Base-by-base conservation (phyloP, 805 yeast genomes). In the Candida glaebosa region DNA sequence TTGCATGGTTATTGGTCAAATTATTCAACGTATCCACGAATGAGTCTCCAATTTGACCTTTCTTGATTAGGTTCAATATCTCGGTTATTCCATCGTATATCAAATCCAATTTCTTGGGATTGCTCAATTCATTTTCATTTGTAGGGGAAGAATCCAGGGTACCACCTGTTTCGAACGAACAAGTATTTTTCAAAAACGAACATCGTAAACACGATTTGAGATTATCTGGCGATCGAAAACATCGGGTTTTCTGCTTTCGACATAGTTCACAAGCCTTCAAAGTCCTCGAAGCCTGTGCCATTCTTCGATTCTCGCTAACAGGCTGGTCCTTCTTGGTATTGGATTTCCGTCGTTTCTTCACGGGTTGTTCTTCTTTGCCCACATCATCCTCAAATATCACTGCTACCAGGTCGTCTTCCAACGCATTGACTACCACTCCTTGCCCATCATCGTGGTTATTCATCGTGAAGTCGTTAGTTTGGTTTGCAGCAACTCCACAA, bases 221-320 rank as follows among this genome's bases (percentile, higher is more conserved):
- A 14, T 71, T 65, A 18, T 61, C 68, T 1, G 75, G 67, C 9
- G 79, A 69, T 38, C 81, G 74, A 52, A 81, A 74, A 49, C 89
- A 83, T 43, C 84, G 61, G 1, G 87, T 75, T 61, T 79, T 79
- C 45, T 75, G 79, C 38, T 66, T 69, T 34, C 84, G 65, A 52
- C 85, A 79, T 5, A 66, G 53, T 5, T 70, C 71, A 55, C 85
- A 79, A 0, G 85, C 85, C 37, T 63, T 65, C 1, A 73, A 50
- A 0, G 82, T 77, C 32, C 84, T 48, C 5, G 65, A 54, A 1
- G 65, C 66, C 34, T 57, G 65, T 2, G 57, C 61, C 33, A 49
- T 41, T 31, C 44, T 47, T 38, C 63, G 38, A 31, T 49, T 52
- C 8, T 39, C 46, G 22, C 25, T 35, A 9, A 24, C 17, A 5